A percentile compares a stretch with the other conserved stretches of the same genome.
Evolutionary conservation across 768 basidiomycete genomes (phyloP).

Genomic region (Boletus vermiculosoides): DNA sequence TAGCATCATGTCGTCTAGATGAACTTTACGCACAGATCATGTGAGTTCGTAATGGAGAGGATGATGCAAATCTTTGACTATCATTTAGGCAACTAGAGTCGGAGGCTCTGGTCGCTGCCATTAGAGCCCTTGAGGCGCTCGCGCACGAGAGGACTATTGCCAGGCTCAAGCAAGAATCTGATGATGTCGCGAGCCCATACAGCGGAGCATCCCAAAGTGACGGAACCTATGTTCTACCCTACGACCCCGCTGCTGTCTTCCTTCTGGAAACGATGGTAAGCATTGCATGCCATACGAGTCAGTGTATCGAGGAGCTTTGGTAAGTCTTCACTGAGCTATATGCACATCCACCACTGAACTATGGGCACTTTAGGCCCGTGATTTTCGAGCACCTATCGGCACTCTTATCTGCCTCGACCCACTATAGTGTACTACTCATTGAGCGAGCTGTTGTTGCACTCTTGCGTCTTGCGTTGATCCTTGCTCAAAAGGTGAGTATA

Average conservation of each 20-base stretch:
- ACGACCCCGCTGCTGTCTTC: slow-evolving; percentile 95
- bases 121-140: slow-evolving; percentile 84
- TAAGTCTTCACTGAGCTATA: slow-evolving; percentile 34
- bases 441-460: slow-evolving; percentile 92
- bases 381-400: slow-evolving; percentile 91
- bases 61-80: slow-evolving; percentile 7
- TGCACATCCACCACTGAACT: slow-evolving; percentile 1
- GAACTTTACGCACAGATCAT: slow-evolving; percentile 92
- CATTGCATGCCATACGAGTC: slow-evolving; percentile 72
- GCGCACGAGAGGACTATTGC: slow-evolving; percentile 90
- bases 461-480: slow-evolving; percentile 76
- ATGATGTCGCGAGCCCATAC: slow-evolving; percentile 47
- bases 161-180: slow-evolving; percentile 64
- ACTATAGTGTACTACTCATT: slow-evolving; percentile 88
- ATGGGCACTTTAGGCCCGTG: slow-evolving; percentile 64
- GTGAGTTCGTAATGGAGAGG: slow-evolving; percentile 47
- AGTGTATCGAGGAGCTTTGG: slow-evolving; percentile 89
- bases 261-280: slow-evolving; percentile 94
- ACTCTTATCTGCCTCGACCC: slow-evolving; percentile 69
- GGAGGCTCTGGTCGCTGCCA: slow-evolving; percentile 77
- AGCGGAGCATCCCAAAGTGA: slow-evolving; percentile 39
- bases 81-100: slow-evolving; percentile 65
- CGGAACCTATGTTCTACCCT: slow-evolving; percentile 62
- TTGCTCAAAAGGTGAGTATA: slow-evolving; percentile 69
- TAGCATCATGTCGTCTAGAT: slow-evolving; percentile 89